A percentile compares a stretch with the other conserved stretches of the same genome.
phyloP scores from a whole-genome alignment of 306 rosid genomes.

The Trifolium dubium region DNA sequence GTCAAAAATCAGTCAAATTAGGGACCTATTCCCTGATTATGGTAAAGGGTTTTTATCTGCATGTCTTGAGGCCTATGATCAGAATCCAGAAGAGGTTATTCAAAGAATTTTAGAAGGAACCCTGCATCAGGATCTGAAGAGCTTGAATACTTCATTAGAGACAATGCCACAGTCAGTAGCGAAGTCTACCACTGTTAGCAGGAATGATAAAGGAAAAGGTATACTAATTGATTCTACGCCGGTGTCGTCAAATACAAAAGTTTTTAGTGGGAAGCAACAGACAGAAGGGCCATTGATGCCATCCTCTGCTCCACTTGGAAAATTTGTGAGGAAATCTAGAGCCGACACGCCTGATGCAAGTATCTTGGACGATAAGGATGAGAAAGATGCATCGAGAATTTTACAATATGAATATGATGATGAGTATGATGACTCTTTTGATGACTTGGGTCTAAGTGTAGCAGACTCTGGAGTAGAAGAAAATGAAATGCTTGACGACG shows the following conservation, averaged over 20 bases:
- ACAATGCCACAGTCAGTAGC: constrained; percentile 51
- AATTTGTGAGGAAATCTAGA: constrained; percentile 78
- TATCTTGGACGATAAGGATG: constrained; percentile 60
- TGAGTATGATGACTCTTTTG: constrained; percentile 95
- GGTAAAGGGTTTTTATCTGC: constrained; percentile 87
- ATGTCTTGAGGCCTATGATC: constrained; percentile 91
- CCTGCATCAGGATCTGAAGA: constrained; percentile 78
- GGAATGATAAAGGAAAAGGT: constrained; percentile 90
- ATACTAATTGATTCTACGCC: constrained; percentile 61
- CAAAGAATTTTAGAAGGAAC: constrained; percentile 94
- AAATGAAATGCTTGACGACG: constrained; percentile 53
- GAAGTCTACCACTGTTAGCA: constrained; percentile 45
- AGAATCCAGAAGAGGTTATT: constrained; percentile 95
- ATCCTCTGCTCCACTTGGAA: constrained; percentile 65
- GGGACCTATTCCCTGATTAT: constrained; percentile 91
- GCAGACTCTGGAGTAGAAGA: constrained; percentile 81
- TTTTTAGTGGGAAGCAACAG: constrained; percentile 50
- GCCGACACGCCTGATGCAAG: constrained; percentile 51
- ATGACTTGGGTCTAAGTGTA: constrained; percentile 92
- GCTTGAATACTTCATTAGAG: constrained; percentile 73
- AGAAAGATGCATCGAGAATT: constrained; percentile 51
- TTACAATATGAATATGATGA: constrained; percentile 89
- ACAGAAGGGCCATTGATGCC: constrained; percentile 53
- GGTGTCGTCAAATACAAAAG: constrained; percentile 40
- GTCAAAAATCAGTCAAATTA: constrained; percentile 92